These are phyloP conservation scores for Beauveria sp. DNA, from an alignment of 2,329 filamentous ascomycete species.

Conservation along the genomic window DNA sequence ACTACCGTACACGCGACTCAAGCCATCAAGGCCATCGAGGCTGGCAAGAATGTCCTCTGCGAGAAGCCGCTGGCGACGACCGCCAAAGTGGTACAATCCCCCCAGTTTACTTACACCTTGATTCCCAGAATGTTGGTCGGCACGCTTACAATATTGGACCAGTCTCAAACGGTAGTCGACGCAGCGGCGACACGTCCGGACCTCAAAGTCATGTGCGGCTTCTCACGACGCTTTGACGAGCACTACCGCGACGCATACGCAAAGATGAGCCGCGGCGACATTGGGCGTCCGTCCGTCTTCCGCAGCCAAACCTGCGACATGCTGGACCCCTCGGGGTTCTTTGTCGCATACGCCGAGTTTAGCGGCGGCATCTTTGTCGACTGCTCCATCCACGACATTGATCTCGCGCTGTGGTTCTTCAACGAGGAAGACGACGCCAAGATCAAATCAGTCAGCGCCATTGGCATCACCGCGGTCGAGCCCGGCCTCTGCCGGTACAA, in stretches of 20 bases:
- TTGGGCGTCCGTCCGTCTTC: conserved; percentile 54
- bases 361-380: conserved; percentile 64
- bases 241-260: conserved; percentile 55
- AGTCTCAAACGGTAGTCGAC: background rate
- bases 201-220: conserved; percentile 52
- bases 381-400: conserved; percentile 62
- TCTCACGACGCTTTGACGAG: conserved; percentile 46
- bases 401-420: conserved; percentile 27
- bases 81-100: background rate
- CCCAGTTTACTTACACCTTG: background rate
- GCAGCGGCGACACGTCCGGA: conserved; percentile 43
- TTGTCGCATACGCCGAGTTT: conserved; percentile 57
- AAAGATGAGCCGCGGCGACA: conserved; percentile 43
- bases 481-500: background rate
- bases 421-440: conserved; percentile 36
- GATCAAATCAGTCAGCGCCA: conserved; percentile 20
- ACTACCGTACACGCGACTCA: background rate
- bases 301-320: conserved; percentile 63
- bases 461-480: background rate
- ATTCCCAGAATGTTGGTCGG: background rate
- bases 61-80: background rate
- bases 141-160: background rate
- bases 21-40: background rate
- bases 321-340: conserved; percentile 59
- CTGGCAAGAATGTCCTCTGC: background rate